Base-by-base conservation (phyloP, 2,329 filamentous ascomycete genomes). In the Fusarium staphyleae region DNA sequence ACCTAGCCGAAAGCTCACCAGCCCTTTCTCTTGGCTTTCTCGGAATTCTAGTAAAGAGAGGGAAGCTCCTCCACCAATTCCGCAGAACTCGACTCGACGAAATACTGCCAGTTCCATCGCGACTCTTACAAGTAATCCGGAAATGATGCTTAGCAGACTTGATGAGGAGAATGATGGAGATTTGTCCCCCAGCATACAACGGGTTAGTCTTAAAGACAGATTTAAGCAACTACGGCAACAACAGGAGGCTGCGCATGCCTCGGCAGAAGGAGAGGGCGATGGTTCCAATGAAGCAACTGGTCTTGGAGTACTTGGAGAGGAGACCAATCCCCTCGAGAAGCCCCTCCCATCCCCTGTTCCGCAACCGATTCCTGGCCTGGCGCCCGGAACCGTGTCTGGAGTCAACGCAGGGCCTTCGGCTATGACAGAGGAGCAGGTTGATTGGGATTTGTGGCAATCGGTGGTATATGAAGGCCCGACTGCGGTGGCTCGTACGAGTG, bases 401-500 rank as follows among this genome's bases (percentile, higher is more conserved):
- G 85, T 93, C 34, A 87, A 87, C 18, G 86, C 87, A 16, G 90
- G 90, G 1, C 89, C 89, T 8, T 87, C 90, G 3, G 85, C 87
- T 16, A 81, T 87, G 57, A 75, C 77, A 12, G 90, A 93, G 67
- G 79, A 81, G 13, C 87, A 90, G 18, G 95, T 99, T n/a, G 92
- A 99, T 70, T 99, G 95, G 95, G 95, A 99, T 73, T 77, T 99
- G 32, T 99, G 95, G 95, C 93, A 99, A 71, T 86, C 89, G 18
- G 89, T 99, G 4, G 95, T 99, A 28, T 96, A 97, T 63, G 91
- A 97, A 76, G 95, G 95, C 0, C 92, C 93, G 13, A 86, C 91
- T 22, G 93, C 91, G 9, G 89, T 98, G 42, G 89, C 91, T 10
- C 86, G 91, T 54, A 92, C 91, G 4, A 96, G 92, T 68, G 83